These are phyloP conservation scores for Hanseniaspora vineae DNA, from an alignment of 805 yeast genomes.

Conservation along the genomic window DNA sequence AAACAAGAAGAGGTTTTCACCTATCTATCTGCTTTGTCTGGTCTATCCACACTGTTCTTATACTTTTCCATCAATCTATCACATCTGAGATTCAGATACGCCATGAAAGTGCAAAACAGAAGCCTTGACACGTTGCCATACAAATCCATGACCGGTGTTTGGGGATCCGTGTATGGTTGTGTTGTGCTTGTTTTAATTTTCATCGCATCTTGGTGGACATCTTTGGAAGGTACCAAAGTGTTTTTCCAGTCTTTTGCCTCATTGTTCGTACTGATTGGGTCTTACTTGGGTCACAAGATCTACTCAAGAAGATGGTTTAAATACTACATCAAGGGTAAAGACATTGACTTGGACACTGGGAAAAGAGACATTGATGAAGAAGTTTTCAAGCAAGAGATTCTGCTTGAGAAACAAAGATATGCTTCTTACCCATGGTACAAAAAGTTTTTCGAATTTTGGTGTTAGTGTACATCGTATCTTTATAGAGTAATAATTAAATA, in stretches of 20 bases:
- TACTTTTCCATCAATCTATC: slow-evolving; percentile 41
- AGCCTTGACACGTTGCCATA: slow-evolving; percentile 48
- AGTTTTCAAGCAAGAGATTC: slow-evolving; percentile 33
- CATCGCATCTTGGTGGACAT: slow-evolving; percentile 67
- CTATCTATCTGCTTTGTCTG: slow-evolving; percentile 43
- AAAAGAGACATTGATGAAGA: slow-evolving; percentile 43
- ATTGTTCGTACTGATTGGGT: slow-evolving; percentile 44
- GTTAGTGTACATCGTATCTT: not conserved
- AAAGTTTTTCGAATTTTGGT: not conserved
- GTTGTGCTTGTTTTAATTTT: slow-evolving; percentile 41
- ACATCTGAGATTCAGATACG: slow-evolving; percentile 43
- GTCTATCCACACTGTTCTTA: slow-evolving; percentile 38
- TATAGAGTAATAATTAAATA: not conserved
- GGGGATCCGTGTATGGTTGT: slow-evolving; percentile 50
- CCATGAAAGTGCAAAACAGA: slow-evolving; percentile 43
- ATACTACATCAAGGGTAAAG: slow-evolving; percentile 28
- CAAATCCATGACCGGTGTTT: slow-evolving; percentile 48
- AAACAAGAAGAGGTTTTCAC: slow-evolving; percentile 37
- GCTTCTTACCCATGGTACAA: not conserved
- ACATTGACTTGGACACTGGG: slow-evolving; percentile 47
- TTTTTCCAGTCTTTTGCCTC: slow-evolving; percentile 20
- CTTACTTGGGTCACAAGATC: slow-evolving; percentile 45
- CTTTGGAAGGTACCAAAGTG: slow-evolving; percentile 24
- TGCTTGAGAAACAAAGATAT: slow-evolving; percentile 30
- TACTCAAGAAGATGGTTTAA: slow-evolving; percentile 26